Evolutionary conservation across 345 rosid species (phyloP), one percentile per base, ranked within the genome.

Genomic region (Gossypium mustelinum): DNA sequence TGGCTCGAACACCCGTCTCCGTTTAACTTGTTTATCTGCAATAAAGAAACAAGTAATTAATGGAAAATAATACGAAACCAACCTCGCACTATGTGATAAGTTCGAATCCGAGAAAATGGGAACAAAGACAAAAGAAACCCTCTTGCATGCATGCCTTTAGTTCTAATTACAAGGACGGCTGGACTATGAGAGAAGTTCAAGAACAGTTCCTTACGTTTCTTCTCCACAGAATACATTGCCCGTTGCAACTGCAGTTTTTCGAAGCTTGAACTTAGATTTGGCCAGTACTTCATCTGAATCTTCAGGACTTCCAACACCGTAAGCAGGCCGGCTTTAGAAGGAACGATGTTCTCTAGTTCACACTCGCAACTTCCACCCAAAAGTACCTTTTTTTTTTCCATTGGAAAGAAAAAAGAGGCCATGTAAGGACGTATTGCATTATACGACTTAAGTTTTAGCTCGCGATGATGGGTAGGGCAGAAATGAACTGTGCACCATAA

Each of bases 281-380:
- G 89, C 99, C 99, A 95, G 84, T 82, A 88, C 69, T 85, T 85
- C 86, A 78, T 88, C 80, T 95, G 97, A 76, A 95, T 85, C 81
- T 85, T 86, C 84, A 93, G 68, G 67, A 95, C 98, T 76, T 95
- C 92, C 74, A 91, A 65, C 80, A 93, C 92, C 24, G 97, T 86
- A 78, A 70, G 87, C 75, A 90, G 55, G 67, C 92, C 97, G 34
- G 92, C 84, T 83, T 72, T 88, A 25, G 98, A 88, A 62, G 97
- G 99, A 24, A 56, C 61, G 63, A 56, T 59, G 24, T 85, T 77
- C 51, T 70, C 86, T 44, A 81, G 55, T 76, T 86, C 86, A 55
- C 61, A 73, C 48, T 60, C 85, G 25, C 85, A 76, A 64, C 75
- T 78, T 85, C 93, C 99, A 74, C 97, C 98, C 69, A 93, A 83